Evolutionary conservation across 768 basidiomycete species (phyloP).

Genomic region (Trametes maxima): DNA sequence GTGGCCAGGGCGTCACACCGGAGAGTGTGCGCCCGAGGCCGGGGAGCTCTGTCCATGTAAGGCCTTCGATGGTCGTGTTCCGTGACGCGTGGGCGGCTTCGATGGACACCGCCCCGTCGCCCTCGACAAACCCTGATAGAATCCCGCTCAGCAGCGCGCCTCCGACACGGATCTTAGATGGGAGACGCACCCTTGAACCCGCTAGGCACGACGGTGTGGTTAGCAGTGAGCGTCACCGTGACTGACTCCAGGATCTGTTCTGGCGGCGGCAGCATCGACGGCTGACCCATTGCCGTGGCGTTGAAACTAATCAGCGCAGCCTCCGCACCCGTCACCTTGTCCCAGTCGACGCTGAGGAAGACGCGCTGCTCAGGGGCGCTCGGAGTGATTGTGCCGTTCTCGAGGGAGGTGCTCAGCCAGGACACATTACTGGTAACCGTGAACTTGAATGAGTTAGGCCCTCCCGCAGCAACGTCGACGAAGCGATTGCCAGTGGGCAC

Average conservation of each 20-base stretch:
- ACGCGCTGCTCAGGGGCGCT: slow-evolving; percentile 53
- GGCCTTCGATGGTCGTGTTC: slow-evolving; percentile 50
- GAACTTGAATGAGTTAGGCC: slow-evolving; percentile 59
- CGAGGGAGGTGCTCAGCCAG: slow-evolving; percentile 54
- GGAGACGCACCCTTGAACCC: slow-evolving; percentile 50
- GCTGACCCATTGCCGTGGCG: slow-evolving; percentile 45
- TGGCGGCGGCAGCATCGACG: slow-evolving; percentile 25
- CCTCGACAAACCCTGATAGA: slow-evolving; percentile 58
- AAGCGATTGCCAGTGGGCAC: slow-evolving; percentile 54
- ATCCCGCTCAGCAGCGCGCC: not conserved
- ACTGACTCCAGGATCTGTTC: slow-evolving; percentile 8
- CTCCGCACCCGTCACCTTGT: slow-evolving; percentile 39
- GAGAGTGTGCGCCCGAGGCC: slow-evolving; percentile 63
- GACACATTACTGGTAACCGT: slow-evolving; percentile 49
- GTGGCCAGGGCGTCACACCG: slow-evolving; percentile 62
- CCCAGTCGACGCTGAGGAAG: slow-evolving; percentile 63
- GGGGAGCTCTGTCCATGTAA: slow-evolving; percentile 61
- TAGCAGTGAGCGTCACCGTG: slow-evolving; percentile 34
- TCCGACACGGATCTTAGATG: not conserved
- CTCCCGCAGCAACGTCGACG: slow-evolving; percentile 64
- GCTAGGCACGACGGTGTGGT: slow-evolving; percentile 38
- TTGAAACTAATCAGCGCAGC: slow-evolving; percentile 49
- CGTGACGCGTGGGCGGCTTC: slow-evolving; percentile 62
- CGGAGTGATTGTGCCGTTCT: slow-evolving; percentile 52
- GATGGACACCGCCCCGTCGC: slow-evolving; percentile 62